Evolutionary conservation across 805 yeast genomes (phyloP).

Genomic region (Candida michaelii): DNA sequence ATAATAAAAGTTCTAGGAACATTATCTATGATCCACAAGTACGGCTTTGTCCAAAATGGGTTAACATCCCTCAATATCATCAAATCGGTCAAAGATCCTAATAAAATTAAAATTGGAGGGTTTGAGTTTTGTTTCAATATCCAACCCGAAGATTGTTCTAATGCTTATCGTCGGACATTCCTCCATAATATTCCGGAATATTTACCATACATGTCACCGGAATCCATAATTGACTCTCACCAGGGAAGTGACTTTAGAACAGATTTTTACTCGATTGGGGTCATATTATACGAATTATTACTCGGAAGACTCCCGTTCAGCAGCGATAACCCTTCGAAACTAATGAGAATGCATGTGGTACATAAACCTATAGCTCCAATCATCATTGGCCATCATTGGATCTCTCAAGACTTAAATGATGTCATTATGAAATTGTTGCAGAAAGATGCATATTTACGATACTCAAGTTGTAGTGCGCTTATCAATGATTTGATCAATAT

Average conservation of each 20-base stretch:
- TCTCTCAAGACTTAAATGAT: constrained; percentile 32
- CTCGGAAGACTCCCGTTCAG: constrained; percentile 47
- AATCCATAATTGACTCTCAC: constrained; percentile 40
- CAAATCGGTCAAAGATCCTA: constrained; percentile 23
- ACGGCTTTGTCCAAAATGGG: constrained; percentile 49
- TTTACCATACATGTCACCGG: constrained; percentile 52
- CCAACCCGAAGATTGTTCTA: constrained; percentile 39
- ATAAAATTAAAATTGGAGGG: constrained; percentile 39
- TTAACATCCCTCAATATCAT: constrained; percentile 40
- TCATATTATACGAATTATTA: constrained; percentile 49
- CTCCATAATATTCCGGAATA: constrained; percentile 35
- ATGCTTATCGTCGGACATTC: constrained; percentile 44
- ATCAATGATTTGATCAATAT: constrained; percentile 35
- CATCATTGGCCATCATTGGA: constrained; percentile 25
- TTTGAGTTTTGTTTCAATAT: constrained; percentile 50
- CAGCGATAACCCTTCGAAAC: constrained; percentile 36
- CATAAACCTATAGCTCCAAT: constrained; percentile 44
- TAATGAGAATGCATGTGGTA: constrained; percentile 40
- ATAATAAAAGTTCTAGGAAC: constrained; percentile 23
- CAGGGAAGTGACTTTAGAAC: constrained; percentile 45
- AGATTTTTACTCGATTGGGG: constrained; percentile 50
- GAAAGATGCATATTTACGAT: constrained; percentile 41
- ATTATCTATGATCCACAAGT: constrained; percentile 32
- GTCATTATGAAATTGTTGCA: constrained; percentile 44
- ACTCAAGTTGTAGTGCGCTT: constrained; percentile 31